These are phyloP conservation scores for Tanacetum coccineum DNA, from an alignment of 129 eudicot species.

Conservation along the genomic window DNA sequence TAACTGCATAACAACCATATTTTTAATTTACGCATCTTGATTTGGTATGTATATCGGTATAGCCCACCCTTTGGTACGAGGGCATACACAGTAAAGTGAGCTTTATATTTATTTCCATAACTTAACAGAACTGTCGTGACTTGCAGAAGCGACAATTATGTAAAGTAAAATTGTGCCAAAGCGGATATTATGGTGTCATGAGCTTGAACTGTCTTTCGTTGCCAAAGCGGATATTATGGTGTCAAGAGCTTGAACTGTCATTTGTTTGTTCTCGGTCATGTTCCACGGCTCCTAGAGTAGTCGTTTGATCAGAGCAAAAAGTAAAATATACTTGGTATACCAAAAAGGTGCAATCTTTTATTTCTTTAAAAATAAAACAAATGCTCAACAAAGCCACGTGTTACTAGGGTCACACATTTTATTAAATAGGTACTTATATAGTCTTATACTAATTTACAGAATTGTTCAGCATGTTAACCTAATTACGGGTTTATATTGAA, in stretches of 20 bases:
- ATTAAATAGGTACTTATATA: too few species aligned
- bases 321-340: background rate
- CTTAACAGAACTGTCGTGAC: constrained; percentile 87
- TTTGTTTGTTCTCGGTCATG: constrained; percentile 92
- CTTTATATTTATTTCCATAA: constrained; percentile 62
- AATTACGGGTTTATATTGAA: too few species aligned
- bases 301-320: background rate
- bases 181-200: constrained; percentile 85
- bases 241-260: constrained; percentile 91
- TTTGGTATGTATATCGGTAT: constrained; percentile 8
- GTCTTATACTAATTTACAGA: too few species aligned
- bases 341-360: too few species aligned
- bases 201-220: constrained; percentile 88
- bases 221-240: constrained; percentile 79
- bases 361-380: too few species aligned
- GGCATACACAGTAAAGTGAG: background rate
- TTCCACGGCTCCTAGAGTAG: constrained; percentile 72
- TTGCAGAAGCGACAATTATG: constrained; percentile 97
- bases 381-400: too few species aligned
- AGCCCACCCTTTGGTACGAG: constrained; percentile 1
- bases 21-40: background rate
- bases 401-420: too few species aligned
- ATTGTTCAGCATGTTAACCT: too few species aligned
- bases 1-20: constrained; percentile 14
- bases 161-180: constrained; percentile 75